A percentile compares a stretch with the other conserved stretches of the same genome.
These are phyloP conservation scores for Scheffersomyces lignosus DNA, from an alignment of 805 yeast species.

Conservation along the genomic window DNA sequence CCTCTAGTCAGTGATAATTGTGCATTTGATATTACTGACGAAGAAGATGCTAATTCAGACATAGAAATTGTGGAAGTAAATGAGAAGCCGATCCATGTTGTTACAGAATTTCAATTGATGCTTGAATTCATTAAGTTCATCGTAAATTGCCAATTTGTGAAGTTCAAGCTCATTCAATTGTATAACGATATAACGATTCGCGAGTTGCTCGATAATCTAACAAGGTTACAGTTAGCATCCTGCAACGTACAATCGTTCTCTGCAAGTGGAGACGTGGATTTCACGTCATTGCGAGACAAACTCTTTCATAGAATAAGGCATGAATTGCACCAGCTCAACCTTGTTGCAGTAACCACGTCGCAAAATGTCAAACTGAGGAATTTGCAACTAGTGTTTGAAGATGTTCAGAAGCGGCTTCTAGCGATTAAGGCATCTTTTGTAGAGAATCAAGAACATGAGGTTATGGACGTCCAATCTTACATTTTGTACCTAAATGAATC, in stretches of 20 bases:
- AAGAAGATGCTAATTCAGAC: too few species aligned
- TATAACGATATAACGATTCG: slow-evolving; percentile 18
- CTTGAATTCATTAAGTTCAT: slow-evolving; percentile 23
- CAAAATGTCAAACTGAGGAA: slow-evolving; percentile 21
- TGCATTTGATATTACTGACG: too few species aligned
- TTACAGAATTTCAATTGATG: slow-evolving; percentile 22
- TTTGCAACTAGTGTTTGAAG: slow-evolving; percentile 3
- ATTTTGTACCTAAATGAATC: too few species aligned
- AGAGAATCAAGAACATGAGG: background rate
- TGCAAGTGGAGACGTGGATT: too few species aligned
- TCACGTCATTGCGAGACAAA: slow-evolving; percentile 3
- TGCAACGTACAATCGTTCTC: too few species aligned
- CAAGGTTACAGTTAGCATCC: slow-evolving; percentile 1
- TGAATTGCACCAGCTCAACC: slow-evolving; percentile 18
- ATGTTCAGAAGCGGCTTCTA: slow-evolving; percentile 3
- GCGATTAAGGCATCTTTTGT: slow-evolving; percentile 8
- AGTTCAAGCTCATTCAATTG: slow-evolving; percentile 19
- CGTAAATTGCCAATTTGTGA: slow-evolving; percentile 12
- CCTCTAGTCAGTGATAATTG: too few species aligned
- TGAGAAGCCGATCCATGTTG: slow-evolving; percentile 13
- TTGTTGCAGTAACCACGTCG: slow-evolving; percentile 23
- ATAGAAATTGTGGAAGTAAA: slow-evolving; percentile 12
- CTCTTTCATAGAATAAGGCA: slow-evolving; percentile 30
- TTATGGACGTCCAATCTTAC: background rate
- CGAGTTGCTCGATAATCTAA: slow-evolving; percentile 14